These are phyloP conservation scores for Clonostachys byssicola DNA, from an alignment of 2,329 filamentous ascomycete genomes.

Conservation along the genomic window DNA sequence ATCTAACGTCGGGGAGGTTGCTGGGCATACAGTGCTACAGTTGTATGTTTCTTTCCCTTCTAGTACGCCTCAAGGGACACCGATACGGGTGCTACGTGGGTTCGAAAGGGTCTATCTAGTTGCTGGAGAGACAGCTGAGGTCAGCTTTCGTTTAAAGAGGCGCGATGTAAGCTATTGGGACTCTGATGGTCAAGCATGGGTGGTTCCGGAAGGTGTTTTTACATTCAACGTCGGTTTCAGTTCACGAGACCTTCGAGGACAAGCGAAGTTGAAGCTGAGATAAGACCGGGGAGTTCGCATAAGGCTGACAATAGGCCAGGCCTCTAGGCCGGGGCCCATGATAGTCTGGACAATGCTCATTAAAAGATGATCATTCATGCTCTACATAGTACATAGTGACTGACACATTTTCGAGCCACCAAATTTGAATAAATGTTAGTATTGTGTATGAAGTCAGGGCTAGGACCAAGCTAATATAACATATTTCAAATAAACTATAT, in stretches of 20 bases:
- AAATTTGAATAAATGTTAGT: too few relatives aligned
- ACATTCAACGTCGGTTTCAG: constrained; percentile 14
- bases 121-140: constrained; percentile 37
- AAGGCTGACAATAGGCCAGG: too few relatives aligned
- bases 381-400: too few relatives aligned
- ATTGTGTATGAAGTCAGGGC: too few relatives aligned
- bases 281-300: too few relatives aligned
- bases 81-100: constrained; percentile 54
- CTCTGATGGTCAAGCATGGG: constrained; percentile 56
- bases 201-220: constrained; percentile 15
- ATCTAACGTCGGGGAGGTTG: constrained; percentile 36
- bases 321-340: too few relatives aligned
- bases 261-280: too few relatives aligned
- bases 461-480: too few relatives aligned
- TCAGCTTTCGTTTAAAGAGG: constrained; percentile 52
- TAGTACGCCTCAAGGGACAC: constrained; percentile 42
- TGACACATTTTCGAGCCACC: too few relatives aligned
- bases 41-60: constrained; percentile 27
- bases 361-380: too few relatives aligned
- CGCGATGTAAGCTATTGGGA: constrained; percentile 67
- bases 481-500: too few relatives aligned
- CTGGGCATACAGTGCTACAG: constrained; percentile 26
- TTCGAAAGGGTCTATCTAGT: constrained; percentile 58
- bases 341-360: too few relatives aligned
- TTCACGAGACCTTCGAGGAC: background rate